Evolutionary conservation across 106 monocot species (phyloP).

Genomic region (Narthecium ossifragum): DNA sequence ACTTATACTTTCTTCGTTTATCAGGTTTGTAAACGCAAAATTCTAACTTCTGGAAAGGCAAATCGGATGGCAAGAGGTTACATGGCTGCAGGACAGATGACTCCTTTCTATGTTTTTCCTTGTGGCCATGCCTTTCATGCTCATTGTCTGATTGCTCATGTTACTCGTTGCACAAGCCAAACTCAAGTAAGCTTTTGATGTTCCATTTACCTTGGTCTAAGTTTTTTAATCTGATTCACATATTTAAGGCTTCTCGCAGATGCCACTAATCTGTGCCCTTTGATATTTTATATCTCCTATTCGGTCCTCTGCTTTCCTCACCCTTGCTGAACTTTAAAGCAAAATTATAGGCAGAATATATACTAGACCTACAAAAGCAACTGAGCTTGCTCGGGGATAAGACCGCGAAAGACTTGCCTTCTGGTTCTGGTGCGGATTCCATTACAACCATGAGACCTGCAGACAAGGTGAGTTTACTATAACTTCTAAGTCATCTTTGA

Average conservation of each 20-base stretch:
- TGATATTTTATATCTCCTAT: too few species aligned
- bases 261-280: too few species aligned
- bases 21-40: conserved; percentile 80
- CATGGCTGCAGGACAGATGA: conserved; percentile 46
- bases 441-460: conserved; percentile 32
- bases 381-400: conserved; percentile 50
- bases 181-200: conserved; percentile 54
- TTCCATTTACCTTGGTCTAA: too few species aligned
- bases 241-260: too few species aligned
- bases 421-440: conserved; percentile 33
- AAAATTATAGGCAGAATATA: conserved; percentile 78
- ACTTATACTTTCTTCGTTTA: too few species aligned
- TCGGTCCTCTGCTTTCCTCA: background rate
- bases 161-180: conserved; percentile 44
- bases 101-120: conserved; percentile 94
- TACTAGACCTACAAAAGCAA: conserved; percentile 78
- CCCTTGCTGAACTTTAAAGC: background rate
- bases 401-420: conserved; percentile 25
- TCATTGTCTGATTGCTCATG: conserved; percentile 84
- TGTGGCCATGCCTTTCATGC: conserved; percentile 96
- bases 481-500: background rate
- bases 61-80: conserved; percentile 60
- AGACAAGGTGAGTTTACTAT: conserved; percentile 54
- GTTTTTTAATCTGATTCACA: too few species aligned
- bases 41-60: conserved; percentile 60